Evolutionary conservation across 1,284 basidiomycete genomes (phyloP).

Genomic region (Inonotus hispidus): DNA sequence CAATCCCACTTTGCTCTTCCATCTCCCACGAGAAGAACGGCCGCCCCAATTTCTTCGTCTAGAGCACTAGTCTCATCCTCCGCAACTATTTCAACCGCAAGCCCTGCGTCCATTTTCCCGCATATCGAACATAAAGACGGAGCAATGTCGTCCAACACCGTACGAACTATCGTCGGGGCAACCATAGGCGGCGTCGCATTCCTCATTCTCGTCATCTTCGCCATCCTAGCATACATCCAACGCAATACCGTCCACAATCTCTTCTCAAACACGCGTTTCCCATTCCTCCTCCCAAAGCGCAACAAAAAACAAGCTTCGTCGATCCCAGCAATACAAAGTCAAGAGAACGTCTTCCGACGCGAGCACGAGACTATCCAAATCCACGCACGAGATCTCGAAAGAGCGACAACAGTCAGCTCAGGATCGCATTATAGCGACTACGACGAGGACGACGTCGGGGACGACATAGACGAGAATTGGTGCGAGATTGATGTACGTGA

Average conservation of each 20-base stretch:
- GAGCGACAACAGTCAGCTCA: not conserved
- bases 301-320: not conserved
- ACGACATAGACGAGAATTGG: not conserved
- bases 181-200: not conserved
- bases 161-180: not conserved
- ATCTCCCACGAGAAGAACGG: not conserved
- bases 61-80: not conserved
- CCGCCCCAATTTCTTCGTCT: not conserved
- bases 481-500: slow-evolving; percentile 6
- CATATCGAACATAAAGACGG: not conserved
- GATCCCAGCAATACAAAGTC: not conserved
- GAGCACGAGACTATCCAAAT: not conserved
- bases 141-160: not conserved
- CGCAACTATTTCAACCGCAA: not conserved
- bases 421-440: slow-evolving; percentile 5
- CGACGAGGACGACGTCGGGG: not conserved
- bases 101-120: not conserved
- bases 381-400: not conserved
- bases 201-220: not conserved
- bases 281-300: not conserved
- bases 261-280: not conserved
- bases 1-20: not conserved
- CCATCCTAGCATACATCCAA: not conserved
- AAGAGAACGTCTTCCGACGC: not conserved
- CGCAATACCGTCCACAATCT: not conserved